Evolutionary conservation across 805 yeast genomes (phyloP), one percentile per base, ranked within the genome.

Genomic region (Priceomyces melissophilus): DNA sequence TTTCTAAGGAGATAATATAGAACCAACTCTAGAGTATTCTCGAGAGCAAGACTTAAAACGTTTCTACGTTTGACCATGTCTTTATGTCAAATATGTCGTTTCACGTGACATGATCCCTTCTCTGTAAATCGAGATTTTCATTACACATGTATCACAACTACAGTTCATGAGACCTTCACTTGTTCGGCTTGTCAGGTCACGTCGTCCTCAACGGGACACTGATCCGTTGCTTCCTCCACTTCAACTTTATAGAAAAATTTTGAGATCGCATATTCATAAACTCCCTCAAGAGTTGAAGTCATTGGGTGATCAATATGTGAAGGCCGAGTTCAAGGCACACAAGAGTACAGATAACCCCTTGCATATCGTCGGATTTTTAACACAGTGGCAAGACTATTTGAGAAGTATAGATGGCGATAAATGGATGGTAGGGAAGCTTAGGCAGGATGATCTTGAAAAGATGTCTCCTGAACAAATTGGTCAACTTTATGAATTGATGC

Each of bases 381-480:
- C 95, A 1, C 83, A 87, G 45, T 93, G 99, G 99, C 99, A 93
- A 61, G 91, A 84, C 46, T 86, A 86, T 53, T 69, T 85, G 45
- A 66, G 72, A 10, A 65, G 69, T 58, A 75, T 86, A 16, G 75
- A 78, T 23, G 78, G 69, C 3, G 73, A 70, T 0, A 46, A 48
- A 7, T 71, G 75, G 74, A 52, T 59, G 49, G 59, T 62, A 31
- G 71, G 69, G 10, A 65, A 63, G 46, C 65, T 93, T 56, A 81
- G 82, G 14, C 67, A 77, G 46, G 71, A 70, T 27, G 82, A 83
- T 40, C 68, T 93, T 47, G 86, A 82, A 38, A 87, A 86, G 59
- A 79, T 93, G 90, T 79, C 85, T 17, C 91, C 93, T 6, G 96
- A 93, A 50, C 98, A 93, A 65, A 73, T 89, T 39, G 80, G 81